phyloP scores from a whole-genome alignment of 768 basidiomycete genomes.

The Nevesoporus exiguus region DNA sequence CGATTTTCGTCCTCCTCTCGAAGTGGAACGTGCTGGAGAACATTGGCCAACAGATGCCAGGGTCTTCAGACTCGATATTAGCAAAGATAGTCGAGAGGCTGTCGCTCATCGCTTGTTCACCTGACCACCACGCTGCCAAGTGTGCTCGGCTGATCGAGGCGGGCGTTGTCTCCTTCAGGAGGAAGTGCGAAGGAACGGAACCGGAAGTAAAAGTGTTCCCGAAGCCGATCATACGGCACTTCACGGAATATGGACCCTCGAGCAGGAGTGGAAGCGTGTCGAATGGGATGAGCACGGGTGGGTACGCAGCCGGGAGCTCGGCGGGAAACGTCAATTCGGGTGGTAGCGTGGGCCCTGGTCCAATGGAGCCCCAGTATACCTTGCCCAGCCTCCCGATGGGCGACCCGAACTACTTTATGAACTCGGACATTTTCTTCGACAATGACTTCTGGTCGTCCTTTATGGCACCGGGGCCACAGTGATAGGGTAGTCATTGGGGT shows the following conservation, averaged over 20 bases:
- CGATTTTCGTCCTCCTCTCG: conserved; percentile 40
- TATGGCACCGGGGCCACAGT: conserved; percentile 22
- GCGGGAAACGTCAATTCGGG: not conserved
- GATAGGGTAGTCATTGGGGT: conserved; percentile 6
- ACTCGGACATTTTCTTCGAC: conserved; percentile 41
- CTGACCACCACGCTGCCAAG: conserved; percentile 40
- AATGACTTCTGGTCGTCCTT: conserved; percentile 44
- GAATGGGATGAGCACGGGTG: conserved; percentile 16
- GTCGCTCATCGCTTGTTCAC: conserved; percentile 33
- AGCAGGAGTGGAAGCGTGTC: conserved; percentile 17
- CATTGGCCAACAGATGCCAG: conserved; percentile 32
- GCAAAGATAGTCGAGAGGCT: conserved; percentile 35
- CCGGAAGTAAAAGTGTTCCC: conserved; percentile 20
- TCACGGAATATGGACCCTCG: conserved; percentile 18
- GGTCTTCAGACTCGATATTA: conserved; percentile 38
- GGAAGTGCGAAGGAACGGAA: conserved; percentile 25
- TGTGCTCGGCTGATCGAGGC: conserved; percentile 41
- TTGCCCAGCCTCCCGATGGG: conserved; percentile 24
- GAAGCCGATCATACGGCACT: conserved; percentile 20
- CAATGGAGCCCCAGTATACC: conserved; percentile 18
- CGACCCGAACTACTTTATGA: conserved; percentile 32
- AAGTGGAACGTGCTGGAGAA: conserved; percentile 41
- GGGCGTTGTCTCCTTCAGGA: conserved; percentile 29
- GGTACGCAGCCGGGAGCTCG: conserved; percentile 11
- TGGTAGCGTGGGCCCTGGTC: not conserved